These are phyloP conservation scores for Erysiphe neolycopersici DNA, from an alignment of 2,329 filamentous ascomycete species.

Conservation along the genomic window DNA sequence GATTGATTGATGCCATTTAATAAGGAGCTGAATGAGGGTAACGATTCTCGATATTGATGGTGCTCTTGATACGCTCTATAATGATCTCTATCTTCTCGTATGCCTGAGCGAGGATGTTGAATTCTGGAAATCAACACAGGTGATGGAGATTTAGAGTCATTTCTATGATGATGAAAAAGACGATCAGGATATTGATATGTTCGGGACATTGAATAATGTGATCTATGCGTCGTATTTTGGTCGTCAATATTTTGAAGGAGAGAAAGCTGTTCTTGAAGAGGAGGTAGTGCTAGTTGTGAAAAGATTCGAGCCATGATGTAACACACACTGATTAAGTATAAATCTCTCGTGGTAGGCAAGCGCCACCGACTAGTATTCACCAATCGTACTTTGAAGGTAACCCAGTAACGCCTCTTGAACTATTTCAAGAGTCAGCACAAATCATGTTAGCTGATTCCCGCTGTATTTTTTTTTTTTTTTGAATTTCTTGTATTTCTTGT, in stretches of 20 bases:
- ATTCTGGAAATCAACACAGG: background rate
- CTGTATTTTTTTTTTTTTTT: background rate
- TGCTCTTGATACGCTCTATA: slow-evolving; percentile 6
- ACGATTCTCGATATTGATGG: slow-evolving; percentile 8
- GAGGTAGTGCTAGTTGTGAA: background rate
- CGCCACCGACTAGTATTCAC: background rate
- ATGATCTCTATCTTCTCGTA: slow-evolving; percentile 6
- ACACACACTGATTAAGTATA: background rate
- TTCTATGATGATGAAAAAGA: background rate
- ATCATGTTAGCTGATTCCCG: background rate
- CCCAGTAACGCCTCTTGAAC: background rate
- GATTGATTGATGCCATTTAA: slow-evolving; percentile 8
- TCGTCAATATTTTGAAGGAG: background rate
- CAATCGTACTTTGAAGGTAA: background rate
- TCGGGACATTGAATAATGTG: background rate
- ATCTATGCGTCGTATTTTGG: background rate
- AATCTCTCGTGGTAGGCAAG: background rate
- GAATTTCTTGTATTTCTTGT: too few species aligned
- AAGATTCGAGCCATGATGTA: background rate
- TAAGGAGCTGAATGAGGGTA: slow-evolving; percentile 13
- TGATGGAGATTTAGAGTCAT: background rate
- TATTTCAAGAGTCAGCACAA: background rate
- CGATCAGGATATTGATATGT: background rate
- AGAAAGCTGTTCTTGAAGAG: background rate
- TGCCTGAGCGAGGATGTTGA: background rate